Base-by-base conservation (phyloP, 768 basidiomycete species). In the Pleurotus pulmonarius region DNA sequence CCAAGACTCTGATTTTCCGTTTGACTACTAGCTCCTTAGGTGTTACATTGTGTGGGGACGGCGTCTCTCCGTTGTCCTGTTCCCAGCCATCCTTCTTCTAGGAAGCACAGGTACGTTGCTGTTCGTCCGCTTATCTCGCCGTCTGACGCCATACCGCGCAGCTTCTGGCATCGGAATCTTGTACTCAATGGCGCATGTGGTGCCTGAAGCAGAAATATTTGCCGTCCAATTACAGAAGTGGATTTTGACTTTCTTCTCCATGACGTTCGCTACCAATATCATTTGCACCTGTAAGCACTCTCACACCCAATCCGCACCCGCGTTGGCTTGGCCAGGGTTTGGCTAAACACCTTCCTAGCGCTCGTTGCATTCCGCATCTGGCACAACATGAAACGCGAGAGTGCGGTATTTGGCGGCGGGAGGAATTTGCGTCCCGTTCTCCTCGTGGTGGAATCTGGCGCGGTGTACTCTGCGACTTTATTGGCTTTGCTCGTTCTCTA, bases 161-260 rank as follows among this genome's bases (percentile, higher is more conserved):
- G 70, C 60, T 5, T 51, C 61, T 9, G 70, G 69, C 2, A 64
- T 70, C 47, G 71, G 70, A 11, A 68, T 69, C 22, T 59, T 71
- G 20, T 64, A 69, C 56, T 67, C 67, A 4, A 70, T 74, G 52
- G 67, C 68, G n/a, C 49, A 55, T 22, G 63, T 70, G 7, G 62
- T 57, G 11, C 60, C 64, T 11, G 60, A 67, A 37, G 65, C 68
- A 22, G 61, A 67, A 43, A 65, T 75, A 16, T 75, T 77, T 57
- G 63, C 65, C 4, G 49, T 53, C 16, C 39, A 72, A 46, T 65
- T 73, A n/a, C 61, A 64, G n/a, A 57, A 64, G 26, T 75, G 75
- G 73, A 75, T 75, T 49, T 56, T 69, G 7, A 64, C 71, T 1
- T 77, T 75, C 65, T 74, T 75, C 56, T 67, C 68, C 2, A 58